Base-by-base conservation (phyloP, 1,284 basidiomycete species). In the Trametes sp. region DNA sequence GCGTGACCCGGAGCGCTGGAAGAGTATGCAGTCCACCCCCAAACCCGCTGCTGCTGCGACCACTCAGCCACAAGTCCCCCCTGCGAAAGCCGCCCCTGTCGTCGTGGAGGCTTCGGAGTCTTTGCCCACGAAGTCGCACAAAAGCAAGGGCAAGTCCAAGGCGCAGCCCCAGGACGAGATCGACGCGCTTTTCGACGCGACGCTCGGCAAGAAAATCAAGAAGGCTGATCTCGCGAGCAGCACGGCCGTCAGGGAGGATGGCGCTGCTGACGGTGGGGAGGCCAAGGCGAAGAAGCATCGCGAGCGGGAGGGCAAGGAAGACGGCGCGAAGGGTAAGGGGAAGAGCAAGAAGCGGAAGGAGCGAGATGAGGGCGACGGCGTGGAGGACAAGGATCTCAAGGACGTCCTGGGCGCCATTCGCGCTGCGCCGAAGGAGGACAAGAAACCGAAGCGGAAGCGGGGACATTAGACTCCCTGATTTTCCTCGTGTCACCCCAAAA, bases 1-100 rank as follows among this genome's bases (percentile, higher is more conserved):
- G 71, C 86, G 92, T 42, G 82, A 88, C 61, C 89, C 92, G 16
- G 88, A 93, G 13, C 90, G 94, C 64, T 98, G 96, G 96, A 87
- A 88, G 70, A 84, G 83, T 58, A 71, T 85, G 58, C 83, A 87
- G 63, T 77, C 81, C 29, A 71, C 77, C 63, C 67, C 63, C 46
- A 74, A 69, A 69, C 52, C 45, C 28, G 38, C 62, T 23, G 36
- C 54, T 13, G 62, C 70, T 62, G 41, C 52, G 14, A 13, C 45
- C 24, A 24, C 56, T 23, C 42, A 50, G n/a, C 19, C 61, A 21
- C 48, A 46, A 13, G 24, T 24, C 5, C 24, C 24, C 3, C 16
- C 31, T 10, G 41, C 59, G 8, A 16, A 33, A 13, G 35, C 38
- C 41, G 41, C 31, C 1, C n/a, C 31, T 16, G 21, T 45, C 26